Base-by-base conservation (phyloP, 345 rosid genomes). In the Lagerstroemia speciosa region DNA sequence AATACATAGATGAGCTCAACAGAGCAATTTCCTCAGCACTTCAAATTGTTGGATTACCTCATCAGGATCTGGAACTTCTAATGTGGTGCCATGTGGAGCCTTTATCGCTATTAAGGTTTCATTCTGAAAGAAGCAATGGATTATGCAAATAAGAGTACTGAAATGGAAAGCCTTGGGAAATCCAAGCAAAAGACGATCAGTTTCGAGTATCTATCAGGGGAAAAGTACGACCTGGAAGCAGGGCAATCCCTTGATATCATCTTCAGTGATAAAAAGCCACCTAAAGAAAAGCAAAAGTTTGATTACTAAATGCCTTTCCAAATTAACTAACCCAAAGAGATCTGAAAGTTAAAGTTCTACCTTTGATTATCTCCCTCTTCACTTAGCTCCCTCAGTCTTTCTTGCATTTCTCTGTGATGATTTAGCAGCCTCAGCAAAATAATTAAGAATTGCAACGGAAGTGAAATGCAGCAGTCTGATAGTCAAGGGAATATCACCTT, bases 81-180 rank as follows among this genome's bases (percentile, higher is more conserved):
- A 83, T 70, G 95, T 94, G 68, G 99, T 94, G 64, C 96, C 99
- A 76, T 94, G 99, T n/a, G 99, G 99, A 79, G 99, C 99, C 78
- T 91, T 91, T 41, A 91, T 89, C 40, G 98, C 98, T 75, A 94
- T 87, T 63, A 94, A 71, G 64, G 99, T 94, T 83, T 94, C 97
- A 74, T 91, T 91, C 98, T 94, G 79, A 67, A 34, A 29, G 29
- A 75, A 69, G 64, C 65, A 75, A 72, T 9, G 67, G 48, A 67
- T 46, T 64, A 68, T 62, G 50, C 68, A 45, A 58, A 6, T 66
- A 40, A 65, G 67, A 40, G 31, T 29, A 29, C 65, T 58, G 52
- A 64, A 12, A 63, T 64, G 57, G 43, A 53, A 30, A 57, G 37
- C n/a, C 27, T 34, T 60, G 32, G 63, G 41, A 8, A 75, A 72